A percentile compares a stretch with the other conserved stretches of the same genome.
These are phyloP conservation scores for Herpotrichia juniperi DNA, from an alignment of 2,329 filamentous ascomycete genomes.

Conservation along the genomic window DNA sequence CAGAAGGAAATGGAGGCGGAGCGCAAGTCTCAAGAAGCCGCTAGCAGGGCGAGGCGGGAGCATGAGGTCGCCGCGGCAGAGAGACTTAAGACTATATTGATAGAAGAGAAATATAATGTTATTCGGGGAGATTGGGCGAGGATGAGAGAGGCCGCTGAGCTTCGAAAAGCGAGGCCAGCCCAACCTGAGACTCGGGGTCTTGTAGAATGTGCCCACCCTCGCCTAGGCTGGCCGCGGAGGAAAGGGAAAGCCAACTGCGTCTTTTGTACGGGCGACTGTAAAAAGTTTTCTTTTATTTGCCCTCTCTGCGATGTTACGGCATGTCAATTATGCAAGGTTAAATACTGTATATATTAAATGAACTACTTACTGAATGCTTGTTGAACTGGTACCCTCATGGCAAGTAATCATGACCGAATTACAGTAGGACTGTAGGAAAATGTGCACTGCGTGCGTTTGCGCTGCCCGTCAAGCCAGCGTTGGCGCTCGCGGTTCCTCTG, in stretches of 20 bases:
- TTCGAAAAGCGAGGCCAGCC: not conserved
- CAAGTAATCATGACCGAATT: no score
- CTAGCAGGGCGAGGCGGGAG: not conserved
- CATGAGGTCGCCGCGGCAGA: not conserved
- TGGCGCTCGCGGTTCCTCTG: no score
- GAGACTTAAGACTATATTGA: not conserved
- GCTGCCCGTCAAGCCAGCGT: no score
- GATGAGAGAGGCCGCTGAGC: not conserved
- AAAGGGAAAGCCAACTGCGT: conserved; percentile 1
- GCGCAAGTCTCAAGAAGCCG: not conserved
- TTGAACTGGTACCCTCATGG: no score
- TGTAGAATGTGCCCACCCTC: conserved; percentile 1
- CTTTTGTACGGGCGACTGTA: not conserved
- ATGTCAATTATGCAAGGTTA: not conserved
- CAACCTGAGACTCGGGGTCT: not conserved
- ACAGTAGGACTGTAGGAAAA: no score
- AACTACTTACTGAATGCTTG: no score
- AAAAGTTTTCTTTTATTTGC: conserved; percentile 1
- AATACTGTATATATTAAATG: conserved; percentile 4
- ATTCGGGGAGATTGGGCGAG: not conserved
- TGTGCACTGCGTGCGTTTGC: no score
- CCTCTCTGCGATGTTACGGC: conserved; percentile 6
- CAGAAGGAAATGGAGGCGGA: conserved; percentile 1
- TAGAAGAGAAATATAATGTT: not conserved
- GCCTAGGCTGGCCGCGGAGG: conserved; percentile 3